These are phyloP conservation scores for Diutina pseudorugosa DNA, from an alignment of 1,139 yeast genomes.

Conservation along the genomic window DNA sequence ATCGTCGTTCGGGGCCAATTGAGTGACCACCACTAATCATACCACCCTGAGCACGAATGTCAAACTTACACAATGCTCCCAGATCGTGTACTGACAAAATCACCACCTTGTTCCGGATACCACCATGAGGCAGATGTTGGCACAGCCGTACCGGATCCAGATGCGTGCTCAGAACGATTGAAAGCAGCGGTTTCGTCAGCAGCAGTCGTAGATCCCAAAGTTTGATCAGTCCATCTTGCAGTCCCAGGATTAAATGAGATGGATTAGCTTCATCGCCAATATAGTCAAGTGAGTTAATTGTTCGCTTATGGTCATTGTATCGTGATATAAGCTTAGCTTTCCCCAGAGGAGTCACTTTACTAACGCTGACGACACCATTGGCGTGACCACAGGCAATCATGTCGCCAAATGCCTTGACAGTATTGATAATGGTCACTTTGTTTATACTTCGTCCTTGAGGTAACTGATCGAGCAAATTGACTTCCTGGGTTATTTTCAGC, in stretches of 20 bases:
- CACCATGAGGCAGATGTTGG: slow-evolving; percentile 43
- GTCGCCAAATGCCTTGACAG: slow-evolving; percentile 24
- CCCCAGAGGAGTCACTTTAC: slow-evolving; percentile 23
- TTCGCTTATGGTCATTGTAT: slow-evolving; percentile 62
- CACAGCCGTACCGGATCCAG: slow-evolving; percentile 56
- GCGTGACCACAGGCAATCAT: slow-evolving; percentile 32
- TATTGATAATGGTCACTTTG: slow-evolving; percentile 29
- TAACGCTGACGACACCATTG: slow-evolving; percentile 24
- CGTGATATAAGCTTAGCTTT: slow-evolving; percentile 29
- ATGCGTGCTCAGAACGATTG: slow-evolving; percentile 34
- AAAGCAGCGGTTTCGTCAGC: slow-evolving; percentile 29
- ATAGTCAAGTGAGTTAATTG: slow-evolving; percentile 74
- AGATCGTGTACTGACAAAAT: slow-evolving; percentile 68
- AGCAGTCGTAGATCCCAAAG: slow-evolving; percentile 75
- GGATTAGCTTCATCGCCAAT: slow-evolving; percentile 18
- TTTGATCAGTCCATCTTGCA: slow-evolving; percentile 83
- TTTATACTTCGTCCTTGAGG: slow-evolving; percentile 13
- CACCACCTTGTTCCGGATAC: slow-evolving; percentile 20
- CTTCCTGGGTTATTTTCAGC: slow-evolving; percentile 23
- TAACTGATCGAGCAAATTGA: slow-evolving; percentile 34
- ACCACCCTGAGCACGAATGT: slow-evolving; percentile 36
- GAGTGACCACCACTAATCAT: slow-evolving; percentile 8
- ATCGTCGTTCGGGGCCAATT: slow-evolving; percentile 48
- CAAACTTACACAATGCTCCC: slow-evolving; percentile 81
- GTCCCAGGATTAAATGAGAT: slow-evolving; percentile 61